Base-by-base conservation (phyloP, 2,329 filamentous ascomycete species). In the Aspergillus sclerotialis region DNA sequence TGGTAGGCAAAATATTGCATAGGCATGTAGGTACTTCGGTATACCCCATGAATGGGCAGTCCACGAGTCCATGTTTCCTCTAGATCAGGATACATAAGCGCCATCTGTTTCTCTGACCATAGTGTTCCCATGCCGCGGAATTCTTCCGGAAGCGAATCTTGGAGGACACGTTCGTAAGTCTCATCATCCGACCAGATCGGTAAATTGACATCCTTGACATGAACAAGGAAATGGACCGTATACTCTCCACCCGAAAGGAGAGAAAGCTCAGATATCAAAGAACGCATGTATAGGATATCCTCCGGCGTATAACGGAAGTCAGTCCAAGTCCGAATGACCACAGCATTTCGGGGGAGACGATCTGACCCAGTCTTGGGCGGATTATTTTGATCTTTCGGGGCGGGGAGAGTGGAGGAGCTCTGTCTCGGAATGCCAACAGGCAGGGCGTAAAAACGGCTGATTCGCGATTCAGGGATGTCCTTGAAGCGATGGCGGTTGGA, bases 21-120 rank as follows among this genome's bases (percentile, higher is more conserved):
- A 0, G 89, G 87, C 86, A 96, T 94, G 50, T 88, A 87, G 7
- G 92, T 77, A 35, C 86, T 89, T 33, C 92, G 83, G 64, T 96
- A 96, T 7, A 93, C 87, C 12, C 89, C 89, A 57, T 96, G 89
- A 1, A 94, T 79, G 1, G 85, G 84, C 36, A 93, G 72, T 32
- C 83, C 75, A 37, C 73, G 72, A 45, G 73, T 72, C 60, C 80
- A 88, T 29, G 84, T 77, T 43, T 93, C 86, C 52, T 86, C 81
- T 16, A 94, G 80, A 31, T 84, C 86, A 33, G 92, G 84, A 61
- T 96, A 98, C 49, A 94, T 74, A 38, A 88, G 76, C 34, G 82
- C 72, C 88, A 96, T 95, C 61, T 95, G 88, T 15, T 83, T 82
- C 60, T 94, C 88, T 1, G 86, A 92, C 92, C 92, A 98, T 5